Conservation (phyloP, 768 basidiomycete genomes). For the Rhizopogon vulgaris region DNA sequence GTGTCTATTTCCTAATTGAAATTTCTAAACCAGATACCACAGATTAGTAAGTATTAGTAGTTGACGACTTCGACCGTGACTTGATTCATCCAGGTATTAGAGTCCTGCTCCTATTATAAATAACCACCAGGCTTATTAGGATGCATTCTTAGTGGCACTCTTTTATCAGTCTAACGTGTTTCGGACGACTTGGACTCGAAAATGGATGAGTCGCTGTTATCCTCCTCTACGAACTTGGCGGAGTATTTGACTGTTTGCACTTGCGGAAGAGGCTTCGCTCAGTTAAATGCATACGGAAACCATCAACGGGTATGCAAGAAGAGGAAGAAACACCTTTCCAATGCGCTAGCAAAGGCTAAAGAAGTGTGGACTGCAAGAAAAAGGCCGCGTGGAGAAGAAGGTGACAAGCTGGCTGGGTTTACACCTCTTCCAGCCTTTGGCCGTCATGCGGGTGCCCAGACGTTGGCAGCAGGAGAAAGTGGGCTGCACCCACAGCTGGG, state of each 20-base stretch:
- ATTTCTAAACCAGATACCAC: background rate
- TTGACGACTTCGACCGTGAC: no score
- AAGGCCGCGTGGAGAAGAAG: background rate
- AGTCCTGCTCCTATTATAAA: no score
- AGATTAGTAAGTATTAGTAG: no score
- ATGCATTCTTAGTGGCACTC: no score
- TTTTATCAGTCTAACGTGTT: no score
- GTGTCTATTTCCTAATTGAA: background rate
- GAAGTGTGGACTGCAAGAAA: background rate
- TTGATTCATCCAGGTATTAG: no score
- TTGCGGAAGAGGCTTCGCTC: background rate
- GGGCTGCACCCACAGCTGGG: no score
- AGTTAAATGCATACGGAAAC: background rate
- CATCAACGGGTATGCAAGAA: background rate
- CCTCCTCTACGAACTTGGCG: background rate
- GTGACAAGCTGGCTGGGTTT: background rate
- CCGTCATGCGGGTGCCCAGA: no score
- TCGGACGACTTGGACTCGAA: no score
- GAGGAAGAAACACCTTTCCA: conserved; percentile 4
- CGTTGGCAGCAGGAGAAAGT: no score
- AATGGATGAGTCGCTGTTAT: no score
- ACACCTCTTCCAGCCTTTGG: background rate
- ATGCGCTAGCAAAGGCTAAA: background rate
- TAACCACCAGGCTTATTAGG: no score
- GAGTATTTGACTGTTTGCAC: background rate